These are phyloP conservation scores for Ophiostoma novo-ulmi DNA, from an alignment of 2,329 filamentous ascomycete species.

Conservation along the genomic window DNA sequence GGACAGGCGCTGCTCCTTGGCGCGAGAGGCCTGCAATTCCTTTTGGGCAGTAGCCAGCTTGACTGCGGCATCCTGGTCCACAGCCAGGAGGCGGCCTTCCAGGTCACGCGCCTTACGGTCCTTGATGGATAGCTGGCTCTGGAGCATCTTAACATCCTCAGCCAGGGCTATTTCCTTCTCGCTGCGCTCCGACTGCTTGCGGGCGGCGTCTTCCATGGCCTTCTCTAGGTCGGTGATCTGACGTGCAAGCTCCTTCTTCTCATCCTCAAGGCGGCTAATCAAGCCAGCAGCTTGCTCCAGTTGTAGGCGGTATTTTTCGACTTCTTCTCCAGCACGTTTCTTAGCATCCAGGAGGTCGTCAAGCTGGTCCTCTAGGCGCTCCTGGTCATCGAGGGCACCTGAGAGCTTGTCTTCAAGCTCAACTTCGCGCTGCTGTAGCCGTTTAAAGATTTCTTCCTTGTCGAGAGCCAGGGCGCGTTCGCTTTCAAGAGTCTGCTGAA, in stretches of 20 bases:
- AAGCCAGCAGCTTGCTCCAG: conserved; percentile 87
- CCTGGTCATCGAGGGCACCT: conserved; percentile 88
- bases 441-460: conserved; percentile 98
- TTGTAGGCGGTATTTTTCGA: conserved; percentile 71
- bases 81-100: conserved; percentile 74
- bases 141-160: conserved; percentile 83
- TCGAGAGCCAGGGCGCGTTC: conserved; percentile 93
- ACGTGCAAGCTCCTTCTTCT: conserved; percentile 69
- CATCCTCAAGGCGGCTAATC: conserved; percentile 77
- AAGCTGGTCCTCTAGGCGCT: conserved; percentile 86
- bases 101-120: conserved; percentile 86
- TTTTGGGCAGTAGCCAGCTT: conserved; percentile 74
- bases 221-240: conserved; percentile 65
- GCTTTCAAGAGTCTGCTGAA: conserved; percentile 91
- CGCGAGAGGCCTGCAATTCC: conserved; percentile 68
- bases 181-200: conserved; percentile 65
- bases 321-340: conserved; percentile 79
- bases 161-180: conserved; percentile 70
- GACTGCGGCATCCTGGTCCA: conserved; percentile 82
- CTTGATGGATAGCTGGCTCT: conserved; percentile 82
- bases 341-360: conserved; percentile 85
- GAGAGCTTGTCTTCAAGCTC: conserved; percentile 91
- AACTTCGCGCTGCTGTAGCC: conserved; percentile 84
- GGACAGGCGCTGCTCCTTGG: conserved; percentile 68
- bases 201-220: conserved; percentile 65